Percentiles rank a stretch among this genome's conserved stretches.
These are phyloP conservation scores for Coemansia sp. DNA, from an alignment of 371 early-diverging fungal genomes.

Conservation along the genomic window DNA sequence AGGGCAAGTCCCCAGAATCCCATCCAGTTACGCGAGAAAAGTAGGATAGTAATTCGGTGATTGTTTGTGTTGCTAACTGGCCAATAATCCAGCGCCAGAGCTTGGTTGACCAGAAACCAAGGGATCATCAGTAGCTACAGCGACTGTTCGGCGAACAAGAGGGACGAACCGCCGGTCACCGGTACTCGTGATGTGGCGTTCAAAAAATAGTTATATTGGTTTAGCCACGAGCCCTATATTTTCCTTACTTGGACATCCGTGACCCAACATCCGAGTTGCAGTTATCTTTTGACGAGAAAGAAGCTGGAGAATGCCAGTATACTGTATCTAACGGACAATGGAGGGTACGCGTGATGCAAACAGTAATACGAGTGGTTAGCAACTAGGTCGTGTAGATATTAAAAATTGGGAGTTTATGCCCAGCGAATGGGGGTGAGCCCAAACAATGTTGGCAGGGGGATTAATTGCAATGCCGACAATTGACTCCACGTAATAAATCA, in stretches of 20 bases:
- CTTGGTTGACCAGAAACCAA: neutral
- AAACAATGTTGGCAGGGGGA: neutral
- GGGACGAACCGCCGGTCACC: neutral
- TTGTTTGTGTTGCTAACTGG: neutral
- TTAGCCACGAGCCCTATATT: constrained; percentile 12
- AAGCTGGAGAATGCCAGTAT: neutral
- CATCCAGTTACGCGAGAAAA: constrained; percentile 7
- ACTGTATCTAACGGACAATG: neutral
- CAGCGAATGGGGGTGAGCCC: neutral
- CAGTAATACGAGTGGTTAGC: neutral
- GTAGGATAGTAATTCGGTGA: neutral
- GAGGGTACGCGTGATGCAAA: neutral
- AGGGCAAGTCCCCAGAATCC: neutral
- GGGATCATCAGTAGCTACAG: neutral
- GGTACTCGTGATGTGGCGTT: neutral
- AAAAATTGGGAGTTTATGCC: neutral
- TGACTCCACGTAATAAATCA: neutral
- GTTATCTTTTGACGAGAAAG: neutral
- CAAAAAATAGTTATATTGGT: constrained; percentile 19
- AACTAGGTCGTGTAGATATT: neutral
- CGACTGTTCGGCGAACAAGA: neutral
- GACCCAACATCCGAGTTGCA: neutral
- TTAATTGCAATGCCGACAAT: neutral
- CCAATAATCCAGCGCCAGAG: neutral
- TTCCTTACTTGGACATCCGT: neutral